Evolutionary conservation across 306 rosid species (phyloP).

Genomic region (Lathyrus sativus): DNA sequence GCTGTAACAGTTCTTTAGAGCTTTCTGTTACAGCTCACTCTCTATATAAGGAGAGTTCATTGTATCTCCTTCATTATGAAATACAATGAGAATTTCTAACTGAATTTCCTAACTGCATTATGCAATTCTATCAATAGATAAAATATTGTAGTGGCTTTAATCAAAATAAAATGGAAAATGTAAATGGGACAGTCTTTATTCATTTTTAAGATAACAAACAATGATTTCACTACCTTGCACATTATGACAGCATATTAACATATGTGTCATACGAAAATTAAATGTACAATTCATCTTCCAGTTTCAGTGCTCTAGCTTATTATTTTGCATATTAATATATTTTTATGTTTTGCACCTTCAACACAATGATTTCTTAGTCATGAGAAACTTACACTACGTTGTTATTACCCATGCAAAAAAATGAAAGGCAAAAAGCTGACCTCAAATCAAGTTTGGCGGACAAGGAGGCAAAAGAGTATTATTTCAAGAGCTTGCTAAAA

Average conservation of each 20-base stretch:
- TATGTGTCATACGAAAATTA: constrained; percentile 3
- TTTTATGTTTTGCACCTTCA: not conserved
- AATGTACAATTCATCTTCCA: constrained; percentile 22
- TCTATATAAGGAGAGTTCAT: too few species aligned
- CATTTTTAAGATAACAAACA: constrained; percentile 25
- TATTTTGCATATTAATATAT: constrained; percentile 6
- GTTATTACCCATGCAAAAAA: constrained; percentile 14
- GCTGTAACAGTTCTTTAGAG: too few species aligned
- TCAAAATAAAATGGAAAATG: constrained; percentile 9
- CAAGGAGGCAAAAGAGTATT: constrained; percentile 20
- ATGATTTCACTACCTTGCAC: constrained; percentile 28
- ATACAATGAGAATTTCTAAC: too few species aligned
- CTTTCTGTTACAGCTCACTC: too few species aligned
- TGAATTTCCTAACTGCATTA: too few species aligned
- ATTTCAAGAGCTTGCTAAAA: constrained; percentile 24
- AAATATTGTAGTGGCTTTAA: constrained; percentile 14
- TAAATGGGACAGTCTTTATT: constrained; percentile 23
- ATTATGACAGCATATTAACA: constrained; percentile 3
- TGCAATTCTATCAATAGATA: too few species aligned
- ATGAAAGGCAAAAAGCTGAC: constrained; percentile 12
- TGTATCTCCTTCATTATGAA: too few species aligned
- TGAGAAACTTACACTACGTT: not conserved
- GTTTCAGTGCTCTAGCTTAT: not conserved
- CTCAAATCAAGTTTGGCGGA: constrained; percentile 27
- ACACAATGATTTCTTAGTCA: constrained; percentile 10